Base-by-base conservation (phyloP, 208 protist genomes). In the Herpetomonas samuelpessoai region DNA sequence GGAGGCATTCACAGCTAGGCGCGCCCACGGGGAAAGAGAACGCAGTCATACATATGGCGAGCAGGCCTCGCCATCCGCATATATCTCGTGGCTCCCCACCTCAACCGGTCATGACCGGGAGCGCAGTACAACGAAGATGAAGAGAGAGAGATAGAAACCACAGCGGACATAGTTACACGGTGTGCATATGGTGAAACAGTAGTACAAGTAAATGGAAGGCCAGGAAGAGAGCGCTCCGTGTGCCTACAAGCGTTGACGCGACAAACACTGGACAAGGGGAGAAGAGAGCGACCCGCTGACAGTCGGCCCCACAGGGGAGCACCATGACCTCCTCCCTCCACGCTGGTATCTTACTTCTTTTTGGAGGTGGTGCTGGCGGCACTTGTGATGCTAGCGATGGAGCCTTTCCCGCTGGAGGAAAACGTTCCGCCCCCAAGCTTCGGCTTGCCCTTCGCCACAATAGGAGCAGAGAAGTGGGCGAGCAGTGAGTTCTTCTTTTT, bases 401-500 rank as follows among this genome's bases (percentile, higher is more conserved):
- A 45, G n/a, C 25, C 38, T 16, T 60, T 60, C 18, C 35, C 55
- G 3, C 21, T 29, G 38, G 55, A 44, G 10, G 44, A 48, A 19
- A 48, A 48, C 3, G 44, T 48, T 19, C 16, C 44, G 4, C 44
- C 44, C 16, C 10, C 44, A 6, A 22, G 28, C 47, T 64, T 65
- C 53, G 46, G 24, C 21, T 56, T 57, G 3, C 59, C 19, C 21
- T 59, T 48, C 19, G 44, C 4, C 4, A 19, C 19, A 19, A 10
- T 48, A 4, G 44, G 9, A 19, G 44, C 44, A 6, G 44, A 48
- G 44, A 48, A 48, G 44, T 48, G 44, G 16, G 44, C 19, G 4
- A 48, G 44, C 44, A 48, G 44, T 6, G 44, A 48, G 27, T 41
- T 56, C 22, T 30, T 21, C 30, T 47, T 27, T 4, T 72, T 72